Base-by-base conservation (phyloP, 2,329 filamentous ascomycete species). In the Aspergillus sp. region DNA sequence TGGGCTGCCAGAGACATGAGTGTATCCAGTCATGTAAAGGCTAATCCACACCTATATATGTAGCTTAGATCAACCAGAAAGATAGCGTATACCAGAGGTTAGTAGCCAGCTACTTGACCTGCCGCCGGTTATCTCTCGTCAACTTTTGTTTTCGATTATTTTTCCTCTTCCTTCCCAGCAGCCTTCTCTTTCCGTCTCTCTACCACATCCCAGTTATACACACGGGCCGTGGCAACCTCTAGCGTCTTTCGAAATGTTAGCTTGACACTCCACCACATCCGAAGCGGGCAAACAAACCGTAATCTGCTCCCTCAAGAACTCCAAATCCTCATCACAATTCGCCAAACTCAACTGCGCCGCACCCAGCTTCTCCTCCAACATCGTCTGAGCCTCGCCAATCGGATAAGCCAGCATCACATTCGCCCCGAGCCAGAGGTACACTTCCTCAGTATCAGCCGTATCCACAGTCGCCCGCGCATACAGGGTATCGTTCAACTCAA, bases 171-270 rank as follows among this genome's bases (percentile, higher is more conserved):
- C 71, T 78, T 76, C 48, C 76, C 78, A 42, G 81, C 78, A 4
- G 78, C 81, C 74, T 92, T 95, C 60, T 96, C 92, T 80, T 96
- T 97, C 66, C 95, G 83, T 77, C 96, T 91, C 80, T 96, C 90
- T 43, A 93, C 91, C 4, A 99, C 92, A 70, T 99, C 95, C 93
- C 95, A 98, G 76, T 99, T 99, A 77, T 99, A 98, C n/a, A 99
- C 93, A 63, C 95, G 84, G 20, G 95, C 95, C 41, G 93, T 92
- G 4, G 95, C 95, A 34, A 99, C 95, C 76, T 99, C 95, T 81
- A 99, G 88, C 0, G 93, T 97, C 91, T 96, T 96, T 64, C n/a
- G 42, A 36, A 30, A 30, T 30, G 26, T 30, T 30, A 30, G 26
- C 9, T 30, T 30, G 9, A 4, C 26, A 30, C 9, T 9, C 26